Conservation (phyloP, 495 filamentous ascomycete species). For the Trichocladium antarcticum region DNA sequence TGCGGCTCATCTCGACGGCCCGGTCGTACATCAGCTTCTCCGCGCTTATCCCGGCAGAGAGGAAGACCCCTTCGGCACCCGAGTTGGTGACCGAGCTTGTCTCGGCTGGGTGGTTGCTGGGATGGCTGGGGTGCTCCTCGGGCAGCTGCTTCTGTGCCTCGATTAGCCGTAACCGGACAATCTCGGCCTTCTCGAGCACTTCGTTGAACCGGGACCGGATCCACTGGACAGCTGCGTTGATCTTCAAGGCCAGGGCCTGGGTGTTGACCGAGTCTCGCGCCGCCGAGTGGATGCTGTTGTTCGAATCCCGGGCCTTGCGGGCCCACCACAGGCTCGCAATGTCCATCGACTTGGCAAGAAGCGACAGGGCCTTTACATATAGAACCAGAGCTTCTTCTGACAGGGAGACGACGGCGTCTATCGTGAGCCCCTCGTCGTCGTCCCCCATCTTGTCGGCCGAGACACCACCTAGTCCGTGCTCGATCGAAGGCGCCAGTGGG, state of each 20-base stretch:
- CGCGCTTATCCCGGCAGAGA: constrained; percentile 70
- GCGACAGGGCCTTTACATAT: constrained; percentile 83
- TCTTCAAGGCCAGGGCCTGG: constrained; percentile 53
- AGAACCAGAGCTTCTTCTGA: constrained; percentile 93
- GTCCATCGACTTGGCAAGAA: constrained; percentile 92
- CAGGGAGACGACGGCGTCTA: constrained; percentile 72
- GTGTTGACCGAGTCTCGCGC: constrained; percentile 36
- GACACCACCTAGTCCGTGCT: constrained; percentile 53
- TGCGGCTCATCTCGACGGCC: constrained; percentile 88
- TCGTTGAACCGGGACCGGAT: constrained; percentile 89
- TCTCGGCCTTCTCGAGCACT: constrained; percentile 86
- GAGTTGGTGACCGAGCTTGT: constrained; percentile 43
- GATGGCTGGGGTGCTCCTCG: constrained; percentile 74
- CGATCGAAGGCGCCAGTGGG: constrained; percentile 68
- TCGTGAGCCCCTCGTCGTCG: constrained; percentile 62
- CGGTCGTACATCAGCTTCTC: constrained; percentile 98
- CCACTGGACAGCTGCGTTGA: constrained; percentile 94
- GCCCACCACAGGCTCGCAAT: constrained; percentile 90
- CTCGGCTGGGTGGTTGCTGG: constrained; percentile 52
- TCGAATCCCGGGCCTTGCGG: constrained; percentile 58
- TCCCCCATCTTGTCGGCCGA: constrained; percentile 38
- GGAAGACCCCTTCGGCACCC: constrained; percentile 42
- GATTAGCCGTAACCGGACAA: constrained; percentile 74
- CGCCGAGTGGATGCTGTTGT: constrained; percentile 34
- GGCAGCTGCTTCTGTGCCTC: constrained; percentile 80